phyloP scores from a whole-genome alignment of 1,284 basidiomycete genomes.

The Heterobasidion annosum region DNA sequence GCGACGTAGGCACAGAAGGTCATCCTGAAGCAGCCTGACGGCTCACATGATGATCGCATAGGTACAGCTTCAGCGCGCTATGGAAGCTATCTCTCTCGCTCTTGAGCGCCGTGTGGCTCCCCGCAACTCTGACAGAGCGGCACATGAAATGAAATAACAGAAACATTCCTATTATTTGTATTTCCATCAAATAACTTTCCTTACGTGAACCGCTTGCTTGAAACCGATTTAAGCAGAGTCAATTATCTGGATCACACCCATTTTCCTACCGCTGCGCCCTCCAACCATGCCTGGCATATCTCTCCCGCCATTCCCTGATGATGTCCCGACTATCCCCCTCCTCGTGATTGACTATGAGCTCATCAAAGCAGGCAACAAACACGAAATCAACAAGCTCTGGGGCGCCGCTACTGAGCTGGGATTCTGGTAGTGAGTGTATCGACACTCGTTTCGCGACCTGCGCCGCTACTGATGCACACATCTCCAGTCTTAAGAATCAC shows the following conservation, averaged over 20 bases:
- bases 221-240: neutral
- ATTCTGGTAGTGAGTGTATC: neutral
- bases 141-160: neutral
- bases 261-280: neutral
- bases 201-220: neutral
- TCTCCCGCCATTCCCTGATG: neutral
- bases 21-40: neutral
- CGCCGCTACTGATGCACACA: neutral
- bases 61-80: neutral
- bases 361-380: neutral
- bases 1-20: neutral
- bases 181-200: neutral
- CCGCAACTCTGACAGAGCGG: neutral
- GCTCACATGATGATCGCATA: neutral
- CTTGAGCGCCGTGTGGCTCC: neutral
- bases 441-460: too few species aligned
- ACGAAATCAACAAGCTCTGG: neutral
- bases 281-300: neutral
- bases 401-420: neutral
- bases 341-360: neutral
- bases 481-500: conserved; percentile 16
- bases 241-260: neutral
- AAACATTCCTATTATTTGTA: neutral
- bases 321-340: neutral
- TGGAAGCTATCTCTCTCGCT: neutral